Base-by-base conservation (phyloP, 495 filamentous ascomycete species). In the Corynascus novoguineensis region DNA sequence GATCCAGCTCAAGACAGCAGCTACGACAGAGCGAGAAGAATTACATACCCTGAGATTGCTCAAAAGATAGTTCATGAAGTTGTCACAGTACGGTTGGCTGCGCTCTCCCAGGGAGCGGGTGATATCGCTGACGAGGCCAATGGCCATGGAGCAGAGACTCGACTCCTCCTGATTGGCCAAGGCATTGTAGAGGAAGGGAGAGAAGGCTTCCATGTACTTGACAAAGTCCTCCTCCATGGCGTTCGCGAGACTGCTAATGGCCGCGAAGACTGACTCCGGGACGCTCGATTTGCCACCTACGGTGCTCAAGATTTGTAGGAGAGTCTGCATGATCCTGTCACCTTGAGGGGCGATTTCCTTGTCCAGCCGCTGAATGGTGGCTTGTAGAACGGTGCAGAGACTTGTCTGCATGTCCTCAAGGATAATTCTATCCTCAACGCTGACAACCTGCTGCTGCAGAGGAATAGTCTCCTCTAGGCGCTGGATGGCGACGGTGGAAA, bases 331-430 rank as follows among this genome's bases (percentile, higher is more conserved):
- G 70, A 97, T 95, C 52, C 86, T 86, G 72, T 97, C 89, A 28
- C 89, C 88, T 69, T 92, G 90, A 27, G 93, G 91, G 57, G 84
- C 81, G 59, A 97, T 90, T 67, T 98, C 90, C 64, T 83, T 84
- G 73, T 97, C 93, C 29, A 97, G 79, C 40, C 93, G 87, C 73
- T 93, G 87, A 42, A 96, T 86, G 63, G 97, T 95, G 40, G 91
- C 85, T 73, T 96, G 82, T 32, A 97, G 73, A 10, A 97, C 93
- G 53, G 87, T 95, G 67, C 83, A 86, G 63, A 98, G 80, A 71
- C 92, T 96, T 7, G 90, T 96, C 76, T 97, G 92, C 81, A 98
- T 96, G 68, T 98, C 93, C 69, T 97, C 92, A 32, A 98, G 77
- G 2, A 86, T 92, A 45, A 96, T 88, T 64, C 85, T 88, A 72